Conservation (phyloP, 129 eudicot genomes). For the Gnaphalium uliginosum region DNA sequence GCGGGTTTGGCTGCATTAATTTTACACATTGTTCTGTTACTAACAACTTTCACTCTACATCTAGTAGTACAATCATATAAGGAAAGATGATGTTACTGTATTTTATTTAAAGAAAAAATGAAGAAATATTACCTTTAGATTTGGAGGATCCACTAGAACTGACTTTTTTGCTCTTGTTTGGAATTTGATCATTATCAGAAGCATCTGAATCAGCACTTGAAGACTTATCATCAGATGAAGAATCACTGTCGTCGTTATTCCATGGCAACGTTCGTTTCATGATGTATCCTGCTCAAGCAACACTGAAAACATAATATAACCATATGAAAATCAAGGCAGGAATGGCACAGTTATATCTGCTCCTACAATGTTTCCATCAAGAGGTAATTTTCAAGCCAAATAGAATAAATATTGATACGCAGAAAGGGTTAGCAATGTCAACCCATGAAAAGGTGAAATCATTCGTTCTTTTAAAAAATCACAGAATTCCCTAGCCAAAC, state of each 20-base stretch:
- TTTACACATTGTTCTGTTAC: too few relatives aligned
- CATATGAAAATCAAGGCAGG: too few relatives aligned
- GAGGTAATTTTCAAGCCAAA: neutral
- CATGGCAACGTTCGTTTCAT: conserved; percentile 74
- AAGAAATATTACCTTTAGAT: conserved; percentile 43
- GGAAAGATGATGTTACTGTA: too few relatives aligned
- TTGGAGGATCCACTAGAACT: conserved; percentile 40
- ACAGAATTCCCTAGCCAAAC: neutral
- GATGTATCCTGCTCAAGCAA: conserved; percentile 9
- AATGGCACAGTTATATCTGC: too few relatives aligned
- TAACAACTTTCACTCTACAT: too few relatives aligned
- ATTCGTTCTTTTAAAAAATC: neutral
- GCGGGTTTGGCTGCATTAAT: conserved; percentile 32
- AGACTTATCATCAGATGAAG: conserved; percentile 56
- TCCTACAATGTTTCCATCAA: neutral
- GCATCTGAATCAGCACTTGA: conserved; percentile 51
- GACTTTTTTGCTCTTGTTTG: conserved; percentile 29
- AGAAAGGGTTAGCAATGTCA: too few relatives aligned
- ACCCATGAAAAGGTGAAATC: neutral
- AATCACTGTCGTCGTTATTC: conserved; percentile 55
- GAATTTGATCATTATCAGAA: conserved; percentile 45
- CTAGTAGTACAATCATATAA: too few relatives aligned
- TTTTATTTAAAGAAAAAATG: too few relatives aligned
- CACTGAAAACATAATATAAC: conserved; percentile 11
- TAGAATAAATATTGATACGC: too few relatives aligned